Conservation (phyloP, 345 rosid genomes). For the Rubroshorea leprosula region DNA sequence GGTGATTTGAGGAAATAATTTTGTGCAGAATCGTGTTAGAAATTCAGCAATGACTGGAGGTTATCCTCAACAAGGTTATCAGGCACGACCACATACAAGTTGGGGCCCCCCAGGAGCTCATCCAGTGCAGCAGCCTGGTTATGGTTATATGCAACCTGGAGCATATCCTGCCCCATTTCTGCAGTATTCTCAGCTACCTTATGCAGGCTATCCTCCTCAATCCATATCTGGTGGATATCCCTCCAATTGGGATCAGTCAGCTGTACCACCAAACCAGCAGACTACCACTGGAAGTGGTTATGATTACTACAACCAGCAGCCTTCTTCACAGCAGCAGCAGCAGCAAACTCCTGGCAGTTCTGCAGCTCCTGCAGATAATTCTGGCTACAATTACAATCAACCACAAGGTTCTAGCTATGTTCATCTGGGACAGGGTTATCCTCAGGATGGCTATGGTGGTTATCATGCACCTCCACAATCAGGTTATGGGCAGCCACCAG, state of each 20-base stretch:
- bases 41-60: conserved; percentile 78
- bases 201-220: conserved; percentile 70
- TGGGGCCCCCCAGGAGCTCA: conserved; percentile 77
- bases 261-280: conserved; percentile 60
- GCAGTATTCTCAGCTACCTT: conserved; percentile 73
- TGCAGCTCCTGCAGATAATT: conserved; percentile 50
- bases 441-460: conserved; percentile 83
- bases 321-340: conserved; percentile 69
- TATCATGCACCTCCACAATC: conserved; percentile 52
- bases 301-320: conserved; percentile 86
- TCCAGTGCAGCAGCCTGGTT: conserved; percentile 71
- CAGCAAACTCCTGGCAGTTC: conserved; percentile 56
- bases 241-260: conserved; percentile 78
- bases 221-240: conserved; percentile 69
- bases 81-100: conserved; percentile 67
- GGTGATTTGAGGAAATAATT: conserved; percentile 32
- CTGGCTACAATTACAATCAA: conserved; percentile 70
- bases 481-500: conserved; percentile 69
- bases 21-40: conserved; percentile 86
- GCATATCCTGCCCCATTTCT: conserved; percentile 65
- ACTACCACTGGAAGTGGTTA: conserved; percentile 61
- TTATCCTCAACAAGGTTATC: conserved; percentile 84
- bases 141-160: conserved; percentile 87
- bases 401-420: conserved; percentile 57
- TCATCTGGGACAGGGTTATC: conserved; percentile 65